phyloP scores from a whole-genome alignment of 2,329 filamentous ascomycete species.

The Acarospora socialis region DNA sequence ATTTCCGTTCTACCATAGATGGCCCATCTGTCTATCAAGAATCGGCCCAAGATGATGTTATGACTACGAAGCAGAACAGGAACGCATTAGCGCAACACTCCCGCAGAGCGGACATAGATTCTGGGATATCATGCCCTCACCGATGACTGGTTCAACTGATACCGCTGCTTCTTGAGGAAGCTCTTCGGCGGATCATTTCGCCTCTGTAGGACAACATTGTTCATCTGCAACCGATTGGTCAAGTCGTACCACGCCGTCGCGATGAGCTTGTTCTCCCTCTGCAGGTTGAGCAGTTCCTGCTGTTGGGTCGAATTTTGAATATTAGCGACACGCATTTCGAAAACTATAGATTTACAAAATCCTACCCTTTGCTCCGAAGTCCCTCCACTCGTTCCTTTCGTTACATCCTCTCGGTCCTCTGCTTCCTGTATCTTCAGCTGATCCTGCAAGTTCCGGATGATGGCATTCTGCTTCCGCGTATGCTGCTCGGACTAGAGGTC shows the following conservation, averaged over 20 bases:
- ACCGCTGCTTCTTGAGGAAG: constrained; percentile 71
- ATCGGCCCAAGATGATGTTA: too few relatives aligned
- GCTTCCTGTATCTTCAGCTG: constrained; percentile 15
- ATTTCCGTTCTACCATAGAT: too few relatives aligned
- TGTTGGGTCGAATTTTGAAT: background rate
- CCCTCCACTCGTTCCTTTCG: constrained; percentile 11
- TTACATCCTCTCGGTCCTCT: too few relatives aligned
- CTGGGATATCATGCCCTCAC: too few relatives aligned
- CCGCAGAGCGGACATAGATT: too few relatives aligned
- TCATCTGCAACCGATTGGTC: constrained; percentile 63
- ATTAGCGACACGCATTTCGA: constrained; percentile 16
- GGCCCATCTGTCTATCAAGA: too few relatives aligned
- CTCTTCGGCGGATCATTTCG: constrained; percentile 62
- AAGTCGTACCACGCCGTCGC: constrained; percentile 79
- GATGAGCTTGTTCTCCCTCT: constrained; percentile 66
- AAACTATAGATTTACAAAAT: too few relatives aligned
- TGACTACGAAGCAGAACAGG: too few relatives aligned
- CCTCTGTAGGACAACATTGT: constrained; percentile 64
- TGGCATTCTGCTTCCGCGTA: constrained; percentile 17
- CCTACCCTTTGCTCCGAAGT: constrained; percentile 13
- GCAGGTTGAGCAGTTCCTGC: constrained; percentile 48
- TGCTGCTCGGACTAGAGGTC: constrained; percentile 2
- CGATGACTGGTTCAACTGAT: too few relatives aligned
- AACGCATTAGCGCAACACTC: too few relatives aligned
- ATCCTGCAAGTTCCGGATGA: constrained; percentile 20